These are phyloP conservation scores for Fusarium sp. DNA, from an alignment of 2,329 filamentous ascomycete genomes.

Conservation along the genomic window DNA sequence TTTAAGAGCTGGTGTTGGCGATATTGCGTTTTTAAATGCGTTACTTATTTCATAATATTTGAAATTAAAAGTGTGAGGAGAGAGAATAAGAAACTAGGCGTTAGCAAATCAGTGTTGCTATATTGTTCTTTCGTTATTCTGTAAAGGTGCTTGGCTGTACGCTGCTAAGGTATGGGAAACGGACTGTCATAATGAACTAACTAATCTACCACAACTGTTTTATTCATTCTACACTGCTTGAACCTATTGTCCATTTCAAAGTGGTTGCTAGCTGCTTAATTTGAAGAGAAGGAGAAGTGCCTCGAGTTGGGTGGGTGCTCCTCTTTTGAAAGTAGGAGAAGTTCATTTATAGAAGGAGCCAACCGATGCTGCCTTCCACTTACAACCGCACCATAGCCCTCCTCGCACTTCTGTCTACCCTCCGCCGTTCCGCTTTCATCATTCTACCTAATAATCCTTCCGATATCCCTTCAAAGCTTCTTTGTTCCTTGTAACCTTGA, in stretches of 20 bases:
- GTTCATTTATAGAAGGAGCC: constrained; percentile 19
- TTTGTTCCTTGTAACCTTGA: not conserved
- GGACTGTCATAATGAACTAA: not conserved
- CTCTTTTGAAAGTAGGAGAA: not conserved
- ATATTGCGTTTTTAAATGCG: not conserved
- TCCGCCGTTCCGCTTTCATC: not conserved
- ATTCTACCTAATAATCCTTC: not conserved
- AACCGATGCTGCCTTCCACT: not conserved
- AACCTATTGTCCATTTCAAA: not conserved
- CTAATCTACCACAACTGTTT: too few relatives aligned
- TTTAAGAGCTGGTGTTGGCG: not conserved
- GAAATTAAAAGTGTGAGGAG: not conserved
- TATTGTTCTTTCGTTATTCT: not conserved
- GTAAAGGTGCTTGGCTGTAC: not conserved
- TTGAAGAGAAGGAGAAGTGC: not conserved
- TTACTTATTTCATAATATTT: not conserved
- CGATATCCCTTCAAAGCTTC: not conserved
- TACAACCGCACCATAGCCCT: not conserved
- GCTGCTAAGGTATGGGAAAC: not conserved
- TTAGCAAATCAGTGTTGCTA: not conserved
- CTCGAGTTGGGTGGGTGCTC: not conserved
- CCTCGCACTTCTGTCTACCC: not conserved
- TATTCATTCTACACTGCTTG: not conserved
- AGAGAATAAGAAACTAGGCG: not conserved
- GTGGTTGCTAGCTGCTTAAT: not conserved